Conservation (phyloP, 2,329 filamentous ascomycete species). For the Aspergillus fumigatus region DNA sequence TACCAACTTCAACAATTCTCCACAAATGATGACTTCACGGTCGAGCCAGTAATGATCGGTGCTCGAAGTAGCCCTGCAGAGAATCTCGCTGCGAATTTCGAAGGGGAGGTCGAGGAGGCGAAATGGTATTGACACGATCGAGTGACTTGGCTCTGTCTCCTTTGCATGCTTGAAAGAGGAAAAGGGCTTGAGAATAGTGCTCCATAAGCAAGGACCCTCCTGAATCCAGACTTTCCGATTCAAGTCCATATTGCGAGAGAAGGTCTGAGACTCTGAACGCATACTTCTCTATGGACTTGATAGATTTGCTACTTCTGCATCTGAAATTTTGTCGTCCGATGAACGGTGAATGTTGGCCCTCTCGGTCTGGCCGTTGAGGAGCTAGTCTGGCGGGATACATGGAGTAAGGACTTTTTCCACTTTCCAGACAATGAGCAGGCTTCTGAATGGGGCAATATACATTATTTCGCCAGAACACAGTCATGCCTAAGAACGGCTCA, state of each 20-base stretch:
- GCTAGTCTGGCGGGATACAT: not conserved
- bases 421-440: not conserved
- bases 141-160: not conserved
- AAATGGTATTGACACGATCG: not conserved
- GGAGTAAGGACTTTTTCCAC: not conserved
- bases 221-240: not conserved
- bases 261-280: not conserved
- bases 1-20: not conserved
- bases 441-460: not conserved
- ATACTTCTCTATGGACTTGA: not conserved
- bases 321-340: not conserved
- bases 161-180: not conserved
- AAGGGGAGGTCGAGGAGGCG: constrained; percentile 2
- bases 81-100: constrained; percentile 1
- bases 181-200: not conserved
- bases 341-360: not conserved
- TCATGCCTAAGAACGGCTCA: not conserved
- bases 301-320: not conserved
- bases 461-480: not conserved
- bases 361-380: not conserved
- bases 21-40: constrained; percentile 1
- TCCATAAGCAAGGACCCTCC: not conserved
- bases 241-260: not conserved
- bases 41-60: constrained; percentile 1
- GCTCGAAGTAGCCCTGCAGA: not conserved